Evolutionary conservation across 768 basidiomycete genomes (phyloP), one percentile per base, ranked within the genome.

Genomic region (Sarcodon sp.): DNA sequence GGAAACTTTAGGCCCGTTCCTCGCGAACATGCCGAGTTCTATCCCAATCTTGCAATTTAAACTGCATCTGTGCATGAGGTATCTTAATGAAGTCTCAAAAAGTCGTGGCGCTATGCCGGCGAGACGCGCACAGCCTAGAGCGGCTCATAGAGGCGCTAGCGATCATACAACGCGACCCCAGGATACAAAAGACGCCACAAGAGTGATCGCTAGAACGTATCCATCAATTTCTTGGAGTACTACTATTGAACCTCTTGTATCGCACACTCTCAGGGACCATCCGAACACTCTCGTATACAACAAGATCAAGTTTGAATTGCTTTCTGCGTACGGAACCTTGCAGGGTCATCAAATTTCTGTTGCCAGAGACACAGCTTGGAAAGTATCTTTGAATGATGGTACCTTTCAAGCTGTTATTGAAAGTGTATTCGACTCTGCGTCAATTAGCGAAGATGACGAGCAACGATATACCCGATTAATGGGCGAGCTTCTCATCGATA

Each of bases 51-150:
- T 56, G 33, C 59, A 57, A 39, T 64, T 65, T 56, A 61, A 61
- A 50, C 43, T 63, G 9, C 51, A 53, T 16, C 47, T 66, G 15
- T 65, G 62, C 53, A 57, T 54, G 47, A 47, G 51, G 10, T 57
- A 52, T 37, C 52, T 63, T 15, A 36, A 47, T 12, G 44, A 41
- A 18, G n/a, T 34, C 33, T 35, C 45, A 18, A n/a, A 13, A 35
- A 13, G 13, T 33, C 33, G 13, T 35, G 45, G 45, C 10, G 13
- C n/a, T 35, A 7, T 16, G 8, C 27, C 12, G 35, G 3, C n/a
- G 33, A 33, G 15, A 33, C 8, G 45, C 8, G 39, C 47, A 35
- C 36, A 48, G 35, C 45, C 37, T 34, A 15, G 44, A 39, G 32
- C 50, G 47, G 13, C 43, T 21, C 15, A 4, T 18, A 34, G 33